Base-by-base conservation (phyloP, 805 yeast species). In the Metahyphopichia silvanorum region DNA sequence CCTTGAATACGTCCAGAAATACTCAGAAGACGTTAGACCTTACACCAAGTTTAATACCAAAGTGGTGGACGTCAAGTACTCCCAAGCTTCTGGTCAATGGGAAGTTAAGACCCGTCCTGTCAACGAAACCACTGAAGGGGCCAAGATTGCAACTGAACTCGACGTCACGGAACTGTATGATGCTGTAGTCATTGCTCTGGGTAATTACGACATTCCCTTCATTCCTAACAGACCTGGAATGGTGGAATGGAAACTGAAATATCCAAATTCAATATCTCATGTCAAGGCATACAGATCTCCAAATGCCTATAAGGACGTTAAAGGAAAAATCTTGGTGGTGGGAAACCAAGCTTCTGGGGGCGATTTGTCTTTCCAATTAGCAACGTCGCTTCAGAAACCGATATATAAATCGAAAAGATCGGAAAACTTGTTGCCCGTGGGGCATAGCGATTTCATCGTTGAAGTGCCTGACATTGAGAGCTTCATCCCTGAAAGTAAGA, bases 271-370 rank as follows among this genome's bases (percentile, higher is more conserved):
- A 5, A 44, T 59, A 21, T 36, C 49, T 23, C 63, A 57, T 37
- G 57, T 56, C 19, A 57, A 56, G 37, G 47, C 53, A 19, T 53
- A 39, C 40, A 43, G 55, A 15, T 33, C 32, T 14, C 49, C 54
- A 4, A 33, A 32, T 14, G 46, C 49, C 19, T 63, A 53, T 35
- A 43, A 46, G 6, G 48, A 60, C 13, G 34, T 51, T 7, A 31
- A 33, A 16, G 54, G 60, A 21, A 63, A 59, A 21, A 73, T 77
- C 15, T 51, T 82, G 22, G 69, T 82, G 10, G 71, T 83, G n/a
- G 91, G 91, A 0, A 79, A 79, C 47, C 77, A 81, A 9, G 83
- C 88, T 4, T 77, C 86, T 10, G 93, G 86, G 22, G 74, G 76
- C 15, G 93, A 85, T 47, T 61, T 82, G 33, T 70, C 83, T 3